A percentile compares a stretch with the other conserved stretches of the same genome.
phyloP scores from a whole-genome alignment of 2,329 filamentous ascomycete genomes.

The Lachnellula occidentalis region DNA sequence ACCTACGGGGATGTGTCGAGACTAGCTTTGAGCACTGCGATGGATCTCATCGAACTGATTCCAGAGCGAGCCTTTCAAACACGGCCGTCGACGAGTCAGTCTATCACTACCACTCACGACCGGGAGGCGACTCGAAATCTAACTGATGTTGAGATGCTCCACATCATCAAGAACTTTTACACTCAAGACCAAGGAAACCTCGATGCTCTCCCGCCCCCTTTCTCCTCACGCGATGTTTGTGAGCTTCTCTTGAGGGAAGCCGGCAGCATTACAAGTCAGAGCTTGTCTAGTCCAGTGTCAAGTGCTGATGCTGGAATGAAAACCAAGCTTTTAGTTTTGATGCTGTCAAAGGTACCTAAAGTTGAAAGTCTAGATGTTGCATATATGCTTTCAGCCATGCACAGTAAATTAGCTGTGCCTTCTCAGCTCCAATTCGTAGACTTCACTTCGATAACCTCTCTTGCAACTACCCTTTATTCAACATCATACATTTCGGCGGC shows the following conservation, averaged over 20 bases:
- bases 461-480: slow-evolving; percentile 52
- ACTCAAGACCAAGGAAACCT: slow-evolving; percentile 64
- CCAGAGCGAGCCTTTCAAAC: slow-evolving; percentile 57
- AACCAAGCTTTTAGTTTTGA: slow-evolving; percentile 53
- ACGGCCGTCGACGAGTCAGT: slow-evolving; percentile 25
- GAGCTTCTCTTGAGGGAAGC: slow-evolving; percentile 60
- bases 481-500: slow-evolving; percentile 45
- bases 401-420: slow-evolving; percentile 39
- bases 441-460: slow-evolving; percentile 54
- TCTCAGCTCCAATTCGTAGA: slow-evolving; percentile 43
- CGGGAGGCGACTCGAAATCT: slow-evolving; percentile 29
- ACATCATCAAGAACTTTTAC: slow-evolving; percentile 61
- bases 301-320: slow-evolving; percentile 49
- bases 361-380: slow-evolving; percentile 42
- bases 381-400: slow-evolving; percentile 46
- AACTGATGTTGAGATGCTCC: slow-evolving; percentile 49
- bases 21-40: slow-evolving; percentile 43
- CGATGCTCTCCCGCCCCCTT: slow-evolving; percentile 56
- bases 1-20: slow-evolving; percentile 22
- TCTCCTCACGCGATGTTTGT: slow-evolving; percentile 49
- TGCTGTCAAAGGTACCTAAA: slow-evolving; percentile 48
- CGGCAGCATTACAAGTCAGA: slow-evolving; percentile 45
- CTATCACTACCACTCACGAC: slow-evolving; percentile 20
- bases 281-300: slow-evolving; percentile 37
- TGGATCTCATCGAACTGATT: slow-evolving; percentile 56